Evolutionary conservation across 1,139 yeast genomes (phyloP).

Genomic region (Magnusiomyces paraingens): DNA sequence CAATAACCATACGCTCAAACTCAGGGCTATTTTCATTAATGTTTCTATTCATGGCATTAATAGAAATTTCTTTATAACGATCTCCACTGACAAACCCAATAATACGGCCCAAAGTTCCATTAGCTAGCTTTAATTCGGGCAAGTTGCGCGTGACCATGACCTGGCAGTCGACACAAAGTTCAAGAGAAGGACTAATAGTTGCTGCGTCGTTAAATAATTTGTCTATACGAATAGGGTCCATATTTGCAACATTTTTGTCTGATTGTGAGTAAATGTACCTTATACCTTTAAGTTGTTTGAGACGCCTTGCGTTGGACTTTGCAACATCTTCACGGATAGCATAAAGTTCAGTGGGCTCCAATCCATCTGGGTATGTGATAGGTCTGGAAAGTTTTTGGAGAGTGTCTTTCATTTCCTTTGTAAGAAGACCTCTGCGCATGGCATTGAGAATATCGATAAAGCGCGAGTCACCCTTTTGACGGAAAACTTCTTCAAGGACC

Average conservation of each 20-base stretch:
- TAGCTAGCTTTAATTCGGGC: constrained; percentile 39
- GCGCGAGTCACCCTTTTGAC: constrained; percentile 78
- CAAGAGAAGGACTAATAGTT: constrained; percentile 11
- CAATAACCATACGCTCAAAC: constrained; percentile 2
- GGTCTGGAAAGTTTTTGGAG: constrained; percentile 48
- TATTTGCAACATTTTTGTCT: not conserved
- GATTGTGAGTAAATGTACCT: constrained; percentile 5
- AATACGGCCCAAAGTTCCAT: constrained; percentile 52
- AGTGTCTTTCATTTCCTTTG: constrained; percentile 39
- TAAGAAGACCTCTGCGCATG: constrained; percentile 58
- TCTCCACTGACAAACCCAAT: constrained; percentile 37
- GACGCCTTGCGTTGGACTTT: constrained; percentile 52
- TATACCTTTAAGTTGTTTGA: constrained; percentile 35
- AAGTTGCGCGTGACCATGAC: constrained; percentile 51
- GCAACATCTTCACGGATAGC: constrained; percentile 74
- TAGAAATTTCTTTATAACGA: not conserved
- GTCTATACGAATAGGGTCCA: not conserved
- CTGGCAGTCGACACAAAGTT: constrained; percentile 42
- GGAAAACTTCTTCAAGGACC: constrained; percentile 68
- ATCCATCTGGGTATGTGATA: constrained; percentile 60
- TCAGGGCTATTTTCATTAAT: not conserved
- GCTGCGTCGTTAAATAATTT: not conserved
- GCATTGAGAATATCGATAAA: constrained; percentile 70
- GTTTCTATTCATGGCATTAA: not conserved
- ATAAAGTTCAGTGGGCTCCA: constrained; percentile 73